Evolutionary conservation across 148 eudicot species (phyloP).

Genomic region (Amaranthus cruentus): DNA sequence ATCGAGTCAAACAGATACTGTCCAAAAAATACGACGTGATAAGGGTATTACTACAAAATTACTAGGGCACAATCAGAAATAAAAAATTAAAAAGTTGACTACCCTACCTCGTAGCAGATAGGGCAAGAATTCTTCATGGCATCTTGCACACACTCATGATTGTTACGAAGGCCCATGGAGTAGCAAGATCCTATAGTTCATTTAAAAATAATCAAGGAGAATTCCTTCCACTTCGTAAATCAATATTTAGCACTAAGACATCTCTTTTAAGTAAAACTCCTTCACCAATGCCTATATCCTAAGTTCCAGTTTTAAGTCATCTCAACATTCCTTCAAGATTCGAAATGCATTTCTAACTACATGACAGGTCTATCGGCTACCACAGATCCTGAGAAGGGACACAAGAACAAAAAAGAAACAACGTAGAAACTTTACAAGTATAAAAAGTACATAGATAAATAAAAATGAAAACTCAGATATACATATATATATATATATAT

Average conservation of each 20-base stretch:
- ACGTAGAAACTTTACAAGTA: too few relatives aligned
- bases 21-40: conserved; percentile 14
- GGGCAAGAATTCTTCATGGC: conserved; percentile 92
- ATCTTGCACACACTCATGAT: conserved; percentile 77
- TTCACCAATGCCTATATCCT: not conserved
- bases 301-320: not conserved
- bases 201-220: not conserved
- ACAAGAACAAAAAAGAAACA: not conserved
- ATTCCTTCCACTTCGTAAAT: not conserved
- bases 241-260: too few relatives aligned
- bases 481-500: too few relatives aligned
- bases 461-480: too few relatives aligned
- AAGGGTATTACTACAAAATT: conserved; percentile 2
- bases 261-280: not conserved
- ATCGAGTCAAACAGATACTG: conserved; percentile 90
- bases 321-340: not conserved
- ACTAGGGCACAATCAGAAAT: not conserved
- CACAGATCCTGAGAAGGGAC: not conserved
- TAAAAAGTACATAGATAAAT: not conserved
- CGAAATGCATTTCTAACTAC: not conserved
- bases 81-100: conserved; percentile 4
- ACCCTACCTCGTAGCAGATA: conserved; percentile 82
- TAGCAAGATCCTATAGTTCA: conserved; percentile 72
- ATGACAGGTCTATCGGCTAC: not conserved
- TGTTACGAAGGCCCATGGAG: conserved; percentile 46